Evolutionary conservation across 2,329 filamentous ascomycete genomes (phyloP), one percentile per base, ranked within the genome.

Genomic region (Phialophora verrucosa): DNA sequence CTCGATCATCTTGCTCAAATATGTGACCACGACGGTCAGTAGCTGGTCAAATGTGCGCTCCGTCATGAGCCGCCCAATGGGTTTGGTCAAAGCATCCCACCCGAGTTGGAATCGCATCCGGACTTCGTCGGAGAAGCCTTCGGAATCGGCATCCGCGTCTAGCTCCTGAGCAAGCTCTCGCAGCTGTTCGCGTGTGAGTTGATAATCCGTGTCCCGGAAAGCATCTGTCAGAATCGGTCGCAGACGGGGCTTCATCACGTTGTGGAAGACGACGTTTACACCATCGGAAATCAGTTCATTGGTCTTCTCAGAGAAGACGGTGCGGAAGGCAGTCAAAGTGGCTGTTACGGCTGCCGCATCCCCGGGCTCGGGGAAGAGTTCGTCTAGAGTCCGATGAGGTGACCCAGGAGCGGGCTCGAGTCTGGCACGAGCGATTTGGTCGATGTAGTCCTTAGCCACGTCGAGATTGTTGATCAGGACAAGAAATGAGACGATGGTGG

Each of bases 401-500:
- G 79, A 76, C 0, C 81, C 73, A 17, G 78, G 77, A 38, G 81
- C 80, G 11, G 73, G 69, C 58, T 78, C 83, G 29, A 93, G 82
- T 56, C 90, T 88, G 38, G 88, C 85, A 35, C 85, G 84, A 53
- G 98, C 89, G 72, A 99, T 97, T 62, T 94, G 90, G 17, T 88
- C 87, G 59, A 97, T 86, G 78, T 99, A 99, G 75, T 97, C 92
- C 69, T 92, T 92, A 10, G 93, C 90, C 67, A 97, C 87, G 76
- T 99, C 94, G 29, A 99, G 87, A 76, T 94, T 97, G 83, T 99
- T 99, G 78, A 97, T 92, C 55, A 97, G 85, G 25, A 98, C 90
- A 17, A 97, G 88, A 77, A 99, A 99, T 3, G 91, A 85, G 59
- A 98, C 87, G 70, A 97, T 91, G 72, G 90, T 92, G 73, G 93